Evolutionary conservation across 2,329 filamentous ascomycete species (phyloP).

Genomic region (Zasmidium citrigriseum): DNA sequence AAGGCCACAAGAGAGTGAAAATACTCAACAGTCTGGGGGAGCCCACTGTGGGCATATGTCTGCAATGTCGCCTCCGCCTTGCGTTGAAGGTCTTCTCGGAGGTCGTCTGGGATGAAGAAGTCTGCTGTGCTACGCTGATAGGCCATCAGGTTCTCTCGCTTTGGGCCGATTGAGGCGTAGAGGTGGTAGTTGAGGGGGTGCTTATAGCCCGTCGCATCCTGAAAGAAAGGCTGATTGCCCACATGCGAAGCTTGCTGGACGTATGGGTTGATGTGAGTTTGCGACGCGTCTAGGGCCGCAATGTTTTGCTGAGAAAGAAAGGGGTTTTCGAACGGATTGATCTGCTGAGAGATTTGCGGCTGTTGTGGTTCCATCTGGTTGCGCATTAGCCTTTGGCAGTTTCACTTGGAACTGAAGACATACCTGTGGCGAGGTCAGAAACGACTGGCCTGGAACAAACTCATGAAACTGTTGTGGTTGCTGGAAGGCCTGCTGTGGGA

Average conservation of each 20-base stretch:
- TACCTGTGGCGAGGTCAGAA: conserved; percentile 52
- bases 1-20: conserved; percentile 92
- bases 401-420: background rate
- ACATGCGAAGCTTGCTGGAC: conserved; percentile 68
- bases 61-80: conserved; percentile 84
- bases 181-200: conserved; percentile 81
- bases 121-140: conserved; percentile 89
- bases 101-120: conserved; percentile 84
- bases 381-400: background rate
- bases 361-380: background rate
- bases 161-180: conserved; percentile 84
- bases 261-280: conserved; percentile 64
- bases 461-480: conserved; percentile 51
- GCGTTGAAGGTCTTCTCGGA: conserved; percentile 85
- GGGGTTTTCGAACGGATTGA: conserved; percentile 44
- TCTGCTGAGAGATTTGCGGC: conserved; percentile 29
- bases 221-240: conserved; percentile 66
- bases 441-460: conserved; percentile 56
- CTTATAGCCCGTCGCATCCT: conserved; percentile 57
- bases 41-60: conserved; percentile 70
- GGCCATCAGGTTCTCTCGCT: conserved; percentile 75
- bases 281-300: conserved; percentile 35
- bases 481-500: conserved; percentile 37
- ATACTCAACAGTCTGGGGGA: conserved; percentile 75
- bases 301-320: conserved; percentile 39